Evolutionary conservation across 1,284 basidiomycete genomes (phyloP).

Genomic region (Ustilago sp.): DNA sequence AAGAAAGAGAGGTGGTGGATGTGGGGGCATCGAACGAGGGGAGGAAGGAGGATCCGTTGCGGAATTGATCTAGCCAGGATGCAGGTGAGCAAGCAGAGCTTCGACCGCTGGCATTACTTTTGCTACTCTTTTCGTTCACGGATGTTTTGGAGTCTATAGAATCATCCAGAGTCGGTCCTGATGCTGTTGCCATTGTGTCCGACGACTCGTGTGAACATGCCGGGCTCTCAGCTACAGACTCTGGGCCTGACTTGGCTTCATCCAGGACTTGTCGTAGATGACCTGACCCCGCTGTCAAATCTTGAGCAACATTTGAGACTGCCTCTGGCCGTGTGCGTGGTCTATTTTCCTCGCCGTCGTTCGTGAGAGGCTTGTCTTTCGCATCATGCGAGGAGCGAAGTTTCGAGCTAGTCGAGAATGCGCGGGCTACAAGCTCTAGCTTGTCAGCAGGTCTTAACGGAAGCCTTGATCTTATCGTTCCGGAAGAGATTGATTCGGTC

Average conservation of each 20-base stretch:
- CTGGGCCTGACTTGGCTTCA: too few species aligned
- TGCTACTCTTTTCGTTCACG: not conserved
- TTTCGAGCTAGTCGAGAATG: constrained; percentile 12
- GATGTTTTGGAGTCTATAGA: not conserved
- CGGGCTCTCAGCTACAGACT: not conserved
- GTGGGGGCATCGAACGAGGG: constrained; percentile 27
- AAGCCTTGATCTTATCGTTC: too few species aligned
- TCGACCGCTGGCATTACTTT: not conserved
- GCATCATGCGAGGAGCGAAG: constrained; percentile 8
- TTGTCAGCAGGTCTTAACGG: not conserved
- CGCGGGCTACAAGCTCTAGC: not conserved
- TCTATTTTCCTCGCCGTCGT: not conserved
- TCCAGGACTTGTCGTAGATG: too few species aligned
- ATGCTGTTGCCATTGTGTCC: not conserved
- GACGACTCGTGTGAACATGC: not conserved
- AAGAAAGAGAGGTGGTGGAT: constrained; percentile 17
- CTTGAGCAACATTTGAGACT: not conserved
- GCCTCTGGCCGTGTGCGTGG: not conserved
- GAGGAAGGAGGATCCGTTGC: constrained; percentile 10
- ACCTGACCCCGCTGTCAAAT: not conserved
- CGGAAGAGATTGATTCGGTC: not conserved
- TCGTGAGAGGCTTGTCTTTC: constrained; percentile 4
- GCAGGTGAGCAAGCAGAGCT: not conserved
- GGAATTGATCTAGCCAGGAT: constrained; percentile 14
- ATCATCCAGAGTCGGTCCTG: not conserved